Percentiles rank a stretch among this genome's conserved stretches.
phyloP scores from a whole-genome alignment of 176 grass and related monocot species.

The Olyra latifolia region DNA sequence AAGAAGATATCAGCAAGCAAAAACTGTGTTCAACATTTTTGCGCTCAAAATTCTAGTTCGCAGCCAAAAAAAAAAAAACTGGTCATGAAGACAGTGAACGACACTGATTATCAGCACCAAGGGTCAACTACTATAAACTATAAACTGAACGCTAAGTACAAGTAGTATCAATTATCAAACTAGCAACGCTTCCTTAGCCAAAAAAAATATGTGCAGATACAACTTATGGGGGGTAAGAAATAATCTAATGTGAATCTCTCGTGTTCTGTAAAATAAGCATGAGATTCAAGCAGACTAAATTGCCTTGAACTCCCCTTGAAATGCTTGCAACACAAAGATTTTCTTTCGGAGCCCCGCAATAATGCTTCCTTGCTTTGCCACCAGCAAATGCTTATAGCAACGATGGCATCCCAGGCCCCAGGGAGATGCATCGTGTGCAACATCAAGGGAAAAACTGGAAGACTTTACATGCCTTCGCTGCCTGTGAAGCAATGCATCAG shows the following conservation, averaged over 20 bases:
- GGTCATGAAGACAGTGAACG: background rate
- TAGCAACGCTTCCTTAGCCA: background rate
- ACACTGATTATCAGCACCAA: background rate
- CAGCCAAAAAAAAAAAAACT: too few species aligned
- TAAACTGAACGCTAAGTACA: too few species aligned
- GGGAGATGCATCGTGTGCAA: background rate
- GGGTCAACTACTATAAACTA: background rate
- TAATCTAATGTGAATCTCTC: background rate
- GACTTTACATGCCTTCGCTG: background rate
- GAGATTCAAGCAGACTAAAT: background rate
- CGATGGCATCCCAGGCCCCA: background rate
- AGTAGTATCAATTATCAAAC: background rate
- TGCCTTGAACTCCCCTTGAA: background rate
- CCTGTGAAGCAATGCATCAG: background rate
- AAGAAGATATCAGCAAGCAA: too few species aligned
- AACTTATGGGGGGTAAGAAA: background rate
- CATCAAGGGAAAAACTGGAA: background rate
- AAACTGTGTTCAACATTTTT: too few species aligned
- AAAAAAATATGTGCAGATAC: too few species aligned
- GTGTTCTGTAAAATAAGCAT: background rate
- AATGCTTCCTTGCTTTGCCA: background rate
- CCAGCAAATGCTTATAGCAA: background rate
- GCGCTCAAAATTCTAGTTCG: too few species aligned
- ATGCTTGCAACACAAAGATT: background rate
- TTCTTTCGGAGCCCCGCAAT: background rate